Conservation (phyloP, 2,329 filamentous ascomycete species). For the Penicillium oxalicum region DNA sequence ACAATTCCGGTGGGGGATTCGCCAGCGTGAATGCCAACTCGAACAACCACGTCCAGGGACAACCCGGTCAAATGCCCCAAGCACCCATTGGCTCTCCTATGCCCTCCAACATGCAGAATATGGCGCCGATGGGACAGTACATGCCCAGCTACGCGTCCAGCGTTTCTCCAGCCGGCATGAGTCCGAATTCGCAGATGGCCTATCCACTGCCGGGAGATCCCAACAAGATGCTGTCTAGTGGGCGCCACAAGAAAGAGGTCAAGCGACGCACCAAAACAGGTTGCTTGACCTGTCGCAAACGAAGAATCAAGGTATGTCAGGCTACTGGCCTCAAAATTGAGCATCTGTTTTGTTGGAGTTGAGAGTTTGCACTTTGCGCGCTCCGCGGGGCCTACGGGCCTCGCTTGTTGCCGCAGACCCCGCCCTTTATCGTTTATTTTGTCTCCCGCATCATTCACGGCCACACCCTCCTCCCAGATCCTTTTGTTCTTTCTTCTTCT, state of each 20-base stretch:
- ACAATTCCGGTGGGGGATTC: conserved; percentile 20
- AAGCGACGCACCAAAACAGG: conserved; percentile 69
- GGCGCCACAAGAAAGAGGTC: conserved; percentile 64
- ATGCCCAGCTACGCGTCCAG: conserved; percentile 39
- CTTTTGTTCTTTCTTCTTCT: conserved; percentile 8
- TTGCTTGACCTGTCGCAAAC: conserved; percentile 60
- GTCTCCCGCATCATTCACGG: conserved; percentile 16
- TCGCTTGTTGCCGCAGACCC: conserved; percentile 26
- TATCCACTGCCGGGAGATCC: conserved; percentile 46
- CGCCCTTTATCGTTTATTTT: conserved; percentile 23
- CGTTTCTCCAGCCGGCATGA: conserved; percentile 31
- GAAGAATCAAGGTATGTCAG: conserved; percentile 64
- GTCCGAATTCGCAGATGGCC: conserved; percentile 45
- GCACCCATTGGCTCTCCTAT: conserved; percentile 48
- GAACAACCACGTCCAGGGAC: conserved; percentile 19
- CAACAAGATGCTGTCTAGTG: conserved; percentile 55
- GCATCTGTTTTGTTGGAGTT: conserved; percentile 1
- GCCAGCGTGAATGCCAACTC: conserved; percentile 12
- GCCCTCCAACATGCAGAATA: conserved; percentile 42
- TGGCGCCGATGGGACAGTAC: conserved; percentile 52
- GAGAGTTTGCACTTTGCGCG: conserved; percentile 10
- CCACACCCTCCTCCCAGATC: not conserved
- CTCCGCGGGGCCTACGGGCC: conserved; percentile 16
- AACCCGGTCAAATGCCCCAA: conserved; percentile 33
- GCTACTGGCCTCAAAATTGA: too few species aligned